phyloP scores from a whole-genome alignment of 345 rosid species.

The Psidium friedrichsthalianum region DNA sequence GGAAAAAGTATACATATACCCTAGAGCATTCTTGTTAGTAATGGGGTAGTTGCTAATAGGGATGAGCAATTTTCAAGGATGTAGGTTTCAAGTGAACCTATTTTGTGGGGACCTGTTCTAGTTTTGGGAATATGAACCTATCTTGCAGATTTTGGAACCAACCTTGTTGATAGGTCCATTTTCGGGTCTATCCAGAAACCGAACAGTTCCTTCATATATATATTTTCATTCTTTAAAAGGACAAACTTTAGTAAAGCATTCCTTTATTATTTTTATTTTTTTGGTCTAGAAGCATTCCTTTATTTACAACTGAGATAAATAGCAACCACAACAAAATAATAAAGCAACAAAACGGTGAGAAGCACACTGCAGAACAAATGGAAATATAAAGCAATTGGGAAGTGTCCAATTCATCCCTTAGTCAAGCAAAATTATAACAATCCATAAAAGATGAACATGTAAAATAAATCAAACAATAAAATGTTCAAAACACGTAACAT shows the following conservation, averaged over 20 bases:
- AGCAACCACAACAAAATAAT: not conserved
- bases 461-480: not conserved
- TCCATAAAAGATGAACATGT: not conserved
- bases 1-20: not conserved
- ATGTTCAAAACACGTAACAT: not conserved
- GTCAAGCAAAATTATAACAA: not conserved
- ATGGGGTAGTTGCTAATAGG: not conserved
- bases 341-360: not conserved
- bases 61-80: too few species aligned
- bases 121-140: not conserved
- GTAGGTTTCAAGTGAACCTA: not conserved
- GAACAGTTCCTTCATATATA: not conserved
- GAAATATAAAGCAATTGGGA: not conserved
- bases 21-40: not conserved
- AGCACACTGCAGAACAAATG: not conserved
- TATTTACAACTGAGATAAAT: not conserved
- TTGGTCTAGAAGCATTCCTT: too few species aligned
- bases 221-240: not conserved
- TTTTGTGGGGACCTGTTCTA: not conserved
- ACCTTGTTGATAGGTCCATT: not conserved
- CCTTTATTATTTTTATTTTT: not conserved
- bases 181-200: not conserved
- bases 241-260: not conserved
- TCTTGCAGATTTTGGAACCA: not conserved
- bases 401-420: not conserved